phyloP scores from a whole-genome alignment of 305 asterid genomes.

The Plantago lanceolata region DNA sequence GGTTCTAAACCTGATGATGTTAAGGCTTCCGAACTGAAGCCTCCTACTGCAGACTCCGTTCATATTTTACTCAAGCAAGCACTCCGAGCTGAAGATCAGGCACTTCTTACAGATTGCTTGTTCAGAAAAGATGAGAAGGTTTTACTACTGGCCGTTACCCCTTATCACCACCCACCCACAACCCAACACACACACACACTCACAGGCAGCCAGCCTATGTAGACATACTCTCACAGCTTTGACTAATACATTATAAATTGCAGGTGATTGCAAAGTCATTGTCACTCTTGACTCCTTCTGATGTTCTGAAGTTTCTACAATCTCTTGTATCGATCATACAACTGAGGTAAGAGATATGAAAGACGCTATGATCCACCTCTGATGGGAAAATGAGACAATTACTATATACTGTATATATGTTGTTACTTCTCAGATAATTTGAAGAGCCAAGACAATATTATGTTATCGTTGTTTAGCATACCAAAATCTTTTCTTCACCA shows the following conservation, averaged over 20 bases:
- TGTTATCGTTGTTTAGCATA: not conserved
- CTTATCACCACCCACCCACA: too few species aligned
- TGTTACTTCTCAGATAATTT: not conserved
- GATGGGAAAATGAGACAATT: slow-evolving; percentile 16
- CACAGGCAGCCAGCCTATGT: too few species aligned
- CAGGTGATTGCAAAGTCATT: slow-evolving; percentile 81
- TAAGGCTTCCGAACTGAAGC: slow-evolving; percentile 40
- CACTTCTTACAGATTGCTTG: slow-evolving; percentile 76
- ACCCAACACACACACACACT: too few species aligned
- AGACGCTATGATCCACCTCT: not conserved
- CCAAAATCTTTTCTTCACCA: not conserved
- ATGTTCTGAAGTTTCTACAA: slow-evolving; percentile 68
- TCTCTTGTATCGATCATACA: slow-evolving; percentile 64
- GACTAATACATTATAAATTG: slow-evolving; percentile 14
- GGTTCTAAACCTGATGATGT: slow-evolving; percentile 28
- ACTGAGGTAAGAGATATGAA: slow-evolving; percentile 44
- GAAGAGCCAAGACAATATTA: not conserved
- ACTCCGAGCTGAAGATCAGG: slow-evolving; percentile 75
- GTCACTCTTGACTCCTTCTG: slow-evolving; percentile 63
- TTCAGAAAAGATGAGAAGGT: slow-evolving; percentile 88
- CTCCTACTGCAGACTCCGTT: slow-evolving; percentile 94
- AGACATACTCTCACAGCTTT: not conserved
- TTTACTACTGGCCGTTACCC: slow-evolving; percentile 6
- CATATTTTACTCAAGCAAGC: slow-evolving; percentile 83
- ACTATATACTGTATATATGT: not conserved